phyloP scores from a whole-genome alignment of 257 asterid species.

The Hygrophila difformis region DNA sequence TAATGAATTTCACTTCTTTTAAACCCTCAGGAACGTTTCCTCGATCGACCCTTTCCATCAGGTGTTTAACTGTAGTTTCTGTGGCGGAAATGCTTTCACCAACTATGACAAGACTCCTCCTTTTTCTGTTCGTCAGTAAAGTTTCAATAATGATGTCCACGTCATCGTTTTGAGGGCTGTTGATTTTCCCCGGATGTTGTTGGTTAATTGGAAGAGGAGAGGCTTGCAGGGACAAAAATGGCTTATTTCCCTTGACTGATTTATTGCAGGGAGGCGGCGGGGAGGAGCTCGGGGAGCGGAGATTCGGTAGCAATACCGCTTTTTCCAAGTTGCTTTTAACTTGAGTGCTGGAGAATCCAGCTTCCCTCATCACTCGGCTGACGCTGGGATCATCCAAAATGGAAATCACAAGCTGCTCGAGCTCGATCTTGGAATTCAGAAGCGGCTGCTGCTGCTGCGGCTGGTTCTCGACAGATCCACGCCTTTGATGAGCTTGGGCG shows the following conservation, averaged over 20 bases:
- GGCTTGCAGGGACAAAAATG: too few species aligned
- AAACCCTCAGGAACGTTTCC: slow-evolving; percentile 47
- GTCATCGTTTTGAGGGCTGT: slow-evolving; percentile 31
- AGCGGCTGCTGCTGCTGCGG: slow-evolving; percentile 85
- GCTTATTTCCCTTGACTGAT: slow-evolving; percentile 21
- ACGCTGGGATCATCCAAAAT: slow-evolving; percentile 91
- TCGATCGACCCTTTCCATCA: slow-evolving; percentile 55
- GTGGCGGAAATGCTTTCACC: slow-evolving; percentile 38
- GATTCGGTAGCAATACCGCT: slow-evolving; percentile 29
- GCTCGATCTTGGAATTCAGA: slow-evolving; percentile 65
- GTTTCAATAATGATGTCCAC: slow-evolving; percentile 46
- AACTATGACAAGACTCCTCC: slow-evolving; percentile 42
- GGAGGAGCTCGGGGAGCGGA: background rate
- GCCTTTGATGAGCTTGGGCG: slow-evolving; percentile 94
- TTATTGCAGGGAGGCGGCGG: slow-evolving; percentile 2
- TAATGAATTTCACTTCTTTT: slow-evolving; percentile 62
- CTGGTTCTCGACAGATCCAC: slow-evolving; percentile 72
- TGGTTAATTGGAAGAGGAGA: too few species aligned
- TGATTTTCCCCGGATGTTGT: slow-evolving; percentile 15
- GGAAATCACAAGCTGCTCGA: slow-evolving; percentile 72
- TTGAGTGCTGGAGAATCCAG: slow-evolving; percentile 82
- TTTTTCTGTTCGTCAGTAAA: slow-evolving; percentile 47
- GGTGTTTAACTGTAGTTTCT: slow-evolving; percentile 48
- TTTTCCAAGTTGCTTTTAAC: slow-evolving; percentile 72
- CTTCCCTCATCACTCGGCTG: slow-evolving; percentile 92